Base-by-base conservation (phyloP, 805 yeast genomes). In the Zygoascus bituminiphila region DNA sequence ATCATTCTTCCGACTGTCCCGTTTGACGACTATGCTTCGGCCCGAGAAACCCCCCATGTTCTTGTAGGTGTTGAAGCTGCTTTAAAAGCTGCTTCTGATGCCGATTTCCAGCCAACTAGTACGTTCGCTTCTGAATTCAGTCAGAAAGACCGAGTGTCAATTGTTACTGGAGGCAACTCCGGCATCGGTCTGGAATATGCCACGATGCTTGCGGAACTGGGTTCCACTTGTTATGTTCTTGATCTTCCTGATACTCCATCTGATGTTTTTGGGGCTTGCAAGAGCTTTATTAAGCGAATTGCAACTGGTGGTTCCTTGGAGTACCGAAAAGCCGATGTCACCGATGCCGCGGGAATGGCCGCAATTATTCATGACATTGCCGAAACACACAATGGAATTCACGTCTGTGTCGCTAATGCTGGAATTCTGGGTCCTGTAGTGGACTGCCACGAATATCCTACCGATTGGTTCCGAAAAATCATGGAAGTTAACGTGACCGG, bases 351-450 rank as follows among this genome's bases (percentile, higher is more conserved):
- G 1, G 65, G 69, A 0, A 58, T 73, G 5, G 52, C 60, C 2
- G 51, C 60, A 4, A 70, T 80, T 1, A 66, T 84, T 10, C 61
- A 65, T 0, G 44, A 63, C 15, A 77, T 86, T 1, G 57, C 77
- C 5, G 54, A 58, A 4, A 68, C 67, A 45, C 81, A 75, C 59
- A 87, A 88, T 1, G 64, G 64, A 17, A 65, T 88, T 36, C 79
- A 84, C 60, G 74, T 85, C 0, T 59, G 85, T 15, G 72, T 87
- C 38, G 82, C 86, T 31, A 86, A 87, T 63, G 95, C 95, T 1
- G 95, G 95, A 5, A 53, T 62, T 14, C 72, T 74, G 0, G 65
- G 63, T 7, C 54, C 54, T 33, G 57, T 58, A 35, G 52, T 67
- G 61, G 77, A 78, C 31, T 78, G 78, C 49, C 76, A 73, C 56